Percentiles rank a stretch among this genome's conserved stretches.
Evolutionary conservation across 352 stramenopile species (phyloP).

Genomic region (Phytopythium vexans): DNA sequence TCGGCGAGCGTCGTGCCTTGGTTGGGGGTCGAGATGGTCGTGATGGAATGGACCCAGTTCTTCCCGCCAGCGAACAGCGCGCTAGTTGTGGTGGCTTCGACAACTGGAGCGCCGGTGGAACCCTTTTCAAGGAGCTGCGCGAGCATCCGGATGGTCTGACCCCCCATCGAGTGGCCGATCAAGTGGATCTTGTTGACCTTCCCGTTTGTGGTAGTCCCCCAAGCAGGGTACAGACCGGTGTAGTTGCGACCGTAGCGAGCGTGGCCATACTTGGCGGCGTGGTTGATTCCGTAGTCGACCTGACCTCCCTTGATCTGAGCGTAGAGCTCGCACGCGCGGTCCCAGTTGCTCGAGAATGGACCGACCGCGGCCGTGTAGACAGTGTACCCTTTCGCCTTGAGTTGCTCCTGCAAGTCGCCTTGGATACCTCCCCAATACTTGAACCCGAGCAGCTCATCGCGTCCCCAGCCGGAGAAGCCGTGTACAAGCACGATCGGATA

Average conservation of each 20-base stretch:
- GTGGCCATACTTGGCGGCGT: conserved; percentile 38
- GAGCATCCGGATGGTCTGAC: conserved; percentile 75
- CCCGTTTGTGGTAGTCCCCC: conserved; percentile 42
- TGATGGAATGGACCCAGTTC: conserved; percentile 53
- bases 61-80: conserved; percentile 35
- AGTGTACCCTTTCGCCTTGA: conserved; percentile 29
- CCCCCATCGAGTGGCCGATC: conserved; percentile 81
- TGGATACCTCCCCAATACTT: conserved; percentile 49
- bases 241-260: conserved; percentile 38
- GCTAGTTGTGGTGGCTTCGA: conserved; percentile 14
- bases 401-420: conserved; percentile 26
- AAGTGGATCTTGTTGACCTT: conserved; percentile 66
- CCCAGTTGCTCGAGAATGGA: conserved; percentile 58
- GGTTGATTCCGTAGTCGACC: conserved; percentile 52
- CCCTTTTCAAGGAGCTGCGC: conserved; percentile 56
- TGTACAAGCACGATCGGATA: conserved; percentile 60
- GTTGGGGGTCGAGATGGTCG: conserved; percentile 42
- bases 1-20: conserved; percentile 36
- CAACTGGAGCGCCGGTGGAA: conserved; percentile 17
- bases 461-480: conserved; percentile 44
- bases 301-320: conserved; percentile 53
- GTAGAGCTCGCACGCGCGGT: conserved; percentile 67
- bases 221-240: conserved; percentile 52
- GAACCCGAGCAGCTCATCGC: conserved; percentile 39
- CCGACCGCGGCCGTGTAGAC: conserved; percentile 50